Conservation (phyloP, 2,329 filamentous ascomycete species). For the Madurella mycetomatis region DNA sequence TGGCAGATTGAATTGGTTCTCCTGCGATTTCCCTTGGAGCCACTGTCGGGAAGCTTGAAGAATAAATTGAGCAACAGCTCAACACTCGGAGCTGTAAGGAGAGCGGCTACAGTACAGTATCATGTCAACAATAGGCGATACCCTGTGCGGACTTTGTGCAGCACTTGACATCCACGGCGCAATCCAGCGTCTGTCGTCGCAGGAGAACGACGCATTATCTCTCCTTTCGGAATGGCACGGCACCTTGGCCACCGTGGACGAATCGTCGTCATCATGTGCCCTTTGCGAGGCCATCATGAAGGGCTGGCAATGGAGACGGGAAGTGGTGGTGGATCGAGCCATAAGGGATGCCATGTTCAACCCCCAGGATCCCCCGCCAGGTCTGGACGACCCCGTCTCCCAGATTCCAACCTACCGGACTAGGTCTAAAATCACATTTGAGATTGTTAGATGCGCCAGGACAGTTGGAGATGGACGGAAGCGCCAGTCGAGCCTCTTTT, state of each 20-base stretch:
- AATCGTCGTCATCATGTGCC: conserved; percentile 3
- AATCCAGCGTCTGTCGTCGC: background rate
- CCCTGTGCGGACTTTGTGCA: conserved; percentile 2
- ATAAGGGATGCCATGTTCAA: conserved; percentile 3
- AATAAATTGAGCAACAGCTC: background rate
- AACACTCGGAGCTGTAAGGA: background rate
- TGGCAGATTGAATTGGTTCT: background rate
- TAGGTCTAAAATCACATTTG: background rate
- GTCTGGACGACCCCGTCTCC: conserved; percentile 3
- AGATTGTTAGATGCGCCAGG: background rate
- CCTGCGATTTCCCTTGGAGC: no score
- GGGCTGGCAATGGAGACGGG: conserved; percentile 10
- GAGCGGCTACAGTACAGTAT: background rate
- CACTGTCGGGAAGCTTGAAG: no score
- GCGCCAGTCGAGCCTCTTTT: background rate
- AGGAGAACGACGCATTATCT: background rate
- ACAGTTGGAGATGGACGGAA: background rate
- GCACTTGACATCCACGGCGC: background rate
- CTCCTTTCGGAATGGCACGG: conserved; percentile 9
- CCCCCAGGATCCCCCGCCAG: conserved; percentile 1
- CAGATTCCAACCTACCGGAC: conserved; percentile 10
- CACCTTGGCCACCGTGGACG: conserved; percentile 3
- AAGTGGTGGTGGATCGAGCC: conserved; percentile 6
- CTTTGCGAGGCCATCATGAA: conserved; percentile 13
- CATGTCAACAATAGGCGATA: background rate